Evolutionary conservation across 805 yeast genomes (phyloP).

Genomic region (Candida anglica): DNA sequence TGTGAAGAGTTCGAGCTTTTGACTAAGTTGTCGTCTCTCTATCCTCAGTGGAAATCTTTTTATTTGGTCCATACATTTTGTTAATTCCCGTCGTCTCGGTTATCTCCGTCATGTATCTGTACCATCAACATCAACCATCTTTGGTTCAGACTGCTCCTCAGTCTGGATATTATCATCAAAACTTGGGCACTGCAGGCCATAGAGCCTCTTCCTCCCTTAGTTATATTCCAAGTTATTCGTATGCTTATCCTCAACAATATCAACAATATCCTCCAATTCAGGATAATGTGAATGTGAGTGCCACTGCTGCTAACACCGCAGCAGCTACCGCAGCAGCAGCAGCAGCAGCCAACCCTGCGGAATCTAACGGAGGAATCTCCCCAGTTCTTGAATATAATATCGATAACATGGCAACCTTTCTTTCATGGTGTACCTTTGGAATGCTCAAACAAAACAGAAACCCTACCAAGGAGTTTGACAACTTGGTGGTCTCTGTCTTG

Average conservation of each 20-base stretch:
- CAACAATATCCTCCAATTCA: no score
- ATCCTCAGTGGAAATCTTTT: conserved; percentile 2
- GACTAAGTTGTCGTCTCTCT: conserved; percentile 31
- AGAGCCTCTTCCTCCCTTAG: conserved; percentile 26
- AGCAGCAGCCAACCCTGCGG: conserved; percentile 3
- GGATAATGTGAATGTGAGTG: not conserved
- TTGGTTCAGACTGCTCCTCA: not conserved
- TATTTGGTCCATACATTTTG: not conserved
- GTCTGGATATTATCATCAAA: conserved; percentile 14
- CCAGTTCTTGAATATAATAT: conserved; percentile 78
- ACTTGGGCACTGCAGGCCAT: conserved; percentile 37
- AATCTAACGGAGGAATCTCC: conserved; percentile 66
- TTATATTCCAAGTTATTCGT: conserved; percentile 15
- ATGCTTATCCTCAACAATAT: no score
- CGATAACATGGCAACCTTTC: conserved; percentile 72
- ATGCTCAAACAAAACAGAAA: conserved; percentile 49
- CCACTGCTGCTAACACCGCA: conserved; percentile 4
- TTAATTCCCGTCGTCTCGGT: conserved; percentile 2
- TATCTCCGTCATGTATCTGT: no score
- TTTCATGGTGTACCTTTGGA: conserved; percentile 70
- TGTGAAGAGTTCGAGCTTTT: conserved; percentile 44
- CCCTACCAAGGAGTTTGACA: conserved; percentile 51
- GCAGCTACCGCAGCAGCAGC: conserved; percentile 1
- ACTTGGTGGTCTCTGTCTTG: conserved; percentile 62
- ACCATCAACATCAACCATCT: conserved; percentile 5